Conservation (phyloP, 2,329 filamentous ascomycete genomes). For the Paecilomyces formosus region DNA sequence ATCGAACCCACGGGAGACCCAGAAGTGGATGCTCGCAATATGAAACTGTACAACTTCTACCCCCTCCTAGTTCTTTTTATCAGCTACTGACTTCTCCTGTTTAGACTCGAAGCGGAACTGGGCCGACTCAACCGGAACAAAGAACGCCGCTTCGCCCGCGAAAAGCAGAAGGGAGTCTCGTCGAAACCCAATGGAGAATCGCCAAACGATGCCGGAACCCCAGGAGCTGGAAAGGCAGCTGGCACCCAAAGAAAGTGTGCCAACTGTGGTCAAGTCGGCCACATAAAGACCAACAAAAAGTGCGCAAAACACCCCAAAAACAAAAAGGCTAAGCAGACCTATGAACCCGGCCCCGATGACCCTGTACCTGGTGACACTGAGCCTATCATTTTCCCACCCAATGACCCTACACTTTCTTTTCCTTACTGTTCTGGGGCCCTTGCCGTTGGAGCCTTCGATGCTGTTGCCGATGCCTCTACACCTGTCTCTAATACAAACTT, state of each 20-base stretch:
- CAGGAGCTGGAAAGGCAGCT: constrained; percentile 57
- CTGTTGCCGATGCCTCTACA: not conserved
- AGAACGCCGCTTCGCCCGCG: constrained; percentile 79
- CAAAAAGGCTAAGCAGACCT: constrained; percentile 3
- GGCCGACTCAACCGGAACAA: constrained; percentile 84
- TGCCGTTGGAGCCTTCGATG: not conserved
- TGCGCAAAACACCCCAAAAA: constrained; percentile 33
- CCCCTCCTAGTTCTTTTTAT: not conserved
- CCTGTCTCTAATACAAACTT: not conserved
- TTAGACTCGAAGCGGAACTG: constrained; percentile 65
- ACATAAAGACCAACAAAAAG: constrained; percentile 99
- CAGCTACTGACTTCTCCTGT: constrained; percentile 14
- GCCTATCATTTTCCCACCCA: not conserved
- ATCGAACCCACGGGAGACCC: constrained; percentile 59
- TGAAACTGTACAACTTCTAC: constrained; percentile 44
- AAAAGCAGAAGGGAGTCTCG: constrained; percentile 69
- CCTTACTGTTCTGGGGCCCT: not conserved
- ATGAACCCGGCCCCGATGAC: constrained; percentile 10
- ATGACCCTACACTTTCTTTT: not conserved
- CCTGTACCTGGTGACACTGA: not conserved
- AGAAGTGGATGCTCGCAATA: constrained; percentile 57
- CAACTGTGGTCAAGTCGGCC: constrained; percentile 91
- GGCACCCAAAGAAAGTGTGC: constrained; percentile 78
- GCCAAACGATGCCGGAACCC: constrained; percentile 31
- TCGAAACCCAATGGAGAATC: constrained; percentile 40